Percentiles rank a stretch among this genome's conserved stretches.
Evolutionary conservation across 495 filamentous ascomycete species (phyloP).

Genomic region (Aspergillus wentii): DNA sequence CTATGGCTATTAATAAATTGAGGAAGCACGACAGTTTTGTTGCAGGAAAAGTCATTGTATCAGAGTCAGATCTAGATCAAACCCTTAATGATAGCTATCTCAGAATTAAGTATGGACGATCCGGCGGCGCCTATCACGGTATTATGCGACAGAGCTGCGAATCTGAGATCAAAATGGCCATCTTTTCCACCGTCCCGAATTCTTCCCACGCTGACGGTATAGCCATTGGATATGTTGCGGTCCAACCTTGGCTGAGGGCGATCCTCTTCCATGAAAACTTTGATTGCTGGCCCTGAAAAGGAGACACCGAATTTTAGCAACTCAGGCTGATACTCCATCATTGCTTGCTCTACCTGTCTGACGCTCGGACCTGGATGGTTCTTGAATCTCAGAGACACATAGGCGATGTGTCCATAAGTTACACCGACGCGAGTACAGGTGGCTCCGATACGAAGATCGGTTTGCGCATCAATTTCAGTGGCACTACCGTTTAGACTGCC

Average conservation of each 20-base stretch:
- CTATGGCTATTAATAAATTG: no score
- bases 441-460: constrained; percentile 62
- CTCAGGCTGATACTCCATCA: constrained; percentile 70
- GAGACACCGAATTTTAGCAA: constrained; percentile 69
- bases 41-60: no score
- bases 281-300: constrained; percentile 66
- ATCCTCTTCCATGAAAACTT: constrained; percentile 74
- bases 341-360: constrained; percentile 62
- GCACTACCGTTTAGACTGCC: constrained; percentile 59
- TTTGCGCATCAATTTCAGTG: constrained; percentile 63
- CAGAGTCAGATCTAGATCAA: constrained; percentile 70
- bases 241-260: constrained; percentile 83
- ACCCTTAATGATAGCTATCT: constrained; percentile 87
- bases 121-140: constrained; percentile 94
- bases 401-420: constrained; percentile 79
- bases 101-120: constrained; percentile 89
- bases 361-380: constrained; percentile 49
- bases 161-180: constrained; percentile 77
- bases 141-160: constrained; percentile 80
- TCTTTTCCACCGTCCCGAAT: constrained; percentile 65
- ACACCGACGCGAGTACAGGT: constrained; percentile 84
- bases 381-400: constrained; percentile 71
- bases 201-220: constrained; percentile 77
- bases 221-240: constrained; percentile 67
- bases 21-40: no score